Percentiles rank a stretch among this genome's conserved stretches.
phyloP scores from a whole-genome alignment of 352 stramenopile species.

The Globisporangium spiculum region DNA sequence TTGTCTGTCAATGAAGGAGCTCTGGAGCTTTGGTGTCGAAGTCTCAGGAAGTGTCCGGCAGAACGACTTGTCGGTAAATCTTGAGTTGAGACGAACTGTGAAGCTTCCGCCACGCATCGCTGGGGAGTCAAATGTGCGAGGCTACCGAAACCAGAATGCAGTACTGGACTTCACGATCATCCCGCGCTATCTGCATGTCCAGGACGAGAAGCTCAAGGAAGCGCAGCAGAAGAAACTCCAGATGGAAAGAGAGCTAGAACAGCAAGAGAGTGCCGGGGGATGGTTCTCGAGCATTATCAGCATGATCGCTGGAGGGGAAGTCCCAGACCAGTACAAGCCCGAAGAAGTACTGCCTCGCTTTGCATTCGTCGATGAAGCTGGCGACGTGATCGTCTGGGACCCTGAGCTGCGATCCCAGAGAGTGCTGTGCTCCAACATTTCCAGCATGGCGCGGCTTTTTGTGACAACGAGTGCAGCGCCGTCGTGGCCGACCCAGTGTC shows the following conservation, averaged over 20 bases:
- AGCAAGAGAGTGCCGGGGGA: slow-evolving; percentile 35
- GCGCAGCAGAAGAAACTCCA: slow-evolving; percentile 32
- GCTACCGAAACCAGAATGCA: slow-evolving; percentile 7
- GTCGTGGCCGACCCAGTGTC: slow-evolving; percentile 59
- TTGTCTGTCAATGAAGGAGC: slow-evolving; percentile 49
- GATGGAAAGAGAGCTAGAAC: slow-evolving; percentile 36
- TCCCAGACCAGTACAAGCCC: slow-evolving; percentile 66
- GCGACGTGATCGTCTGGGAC: slow-evolving; percentile 77
- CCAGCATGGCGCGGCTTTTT: slow-evolving; percentile 53
- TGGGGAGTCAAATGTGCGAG: slow-evolving; percentile 6
- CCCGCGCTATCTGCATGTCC: slow-evolving; percentile 55
- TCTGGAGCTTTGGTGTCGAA: slow-evolving; percentile 56
- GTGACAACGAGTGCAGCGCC: slow-evolving; percentile 35
- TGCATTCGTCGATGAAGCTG: slow-evolving; percentile 44
- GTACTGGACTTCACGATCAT: slow-evolving; percentile 52
- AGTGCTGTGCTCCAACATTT: slow-evolving; percentile 66
- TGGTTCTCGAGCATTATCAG: slow-evolving; percentile 68
- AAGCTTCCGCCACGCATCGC: slow-evolving; percentile 40
- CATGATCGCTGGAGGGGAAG: slow-evolving; percentile 57
- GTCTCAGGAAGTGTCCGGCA: slow-evolving; percentile 39
- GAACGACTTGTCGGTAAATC: slow-evolving; percentile 33
- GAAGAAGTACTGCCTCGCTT: slow-evolving; percentile 72
- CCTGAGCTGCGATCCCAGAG: slow-evolving; percentile 66
- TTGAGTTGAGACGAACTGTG: slow-evolving; percentile 46
- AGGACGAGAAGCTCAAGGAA: slow-evolving; percentile 34